Percentiles rank a stretch among this genome's conserved stretches.
These are phyloP conservation scores for Clarireedia homoeocarpa DNA, from an alignment of 2,329 filamentous ascomycete species.

Conservation along the genomic window DNA sequence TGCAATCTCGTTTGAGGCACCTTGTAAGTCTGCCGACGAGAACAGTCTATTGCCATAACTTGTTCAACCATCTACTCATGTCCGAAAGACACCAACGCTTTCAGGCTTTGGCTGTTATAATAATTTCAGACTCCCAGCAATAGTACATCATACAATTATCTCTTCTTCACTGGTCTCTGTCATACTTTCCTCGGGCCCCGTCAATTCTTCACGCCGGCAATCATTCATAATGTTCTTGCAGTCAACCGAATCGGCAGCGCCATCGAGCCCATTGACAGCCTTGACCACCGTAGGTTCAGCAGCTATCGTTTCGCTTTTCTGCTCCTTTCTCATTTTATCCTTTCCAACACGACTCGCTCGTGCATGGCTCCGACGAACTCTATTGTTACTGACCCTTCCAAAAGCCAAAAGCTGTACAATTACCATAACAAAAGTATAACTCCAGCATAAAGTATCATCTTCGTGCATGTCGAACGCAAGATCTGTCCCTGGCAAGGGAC, in stretches of 20 bases:
- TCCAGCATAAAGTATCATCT: constrained; percentile 32
- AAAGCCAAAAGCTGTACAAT: constrained; percentile 31
- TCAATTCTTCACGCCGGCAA: neutral
- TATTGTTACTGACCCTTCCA: constrained; percentile 25
- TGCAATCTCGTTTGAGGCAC: no score
- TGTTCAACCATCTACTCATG: neutral
- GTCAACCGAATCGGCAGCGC: neutral
- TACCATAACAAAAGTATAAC: constrained; percentile 33
- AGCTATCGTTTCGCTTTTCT: neutral
- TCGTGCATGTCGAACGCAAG: constrained; percentile 32
- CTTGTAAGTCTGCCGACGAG: no score
- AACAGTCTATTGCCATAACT: constrained; percentile 2
- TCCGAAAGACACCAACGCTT: neutral
- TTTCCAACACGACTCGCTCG: constrained; percentile 18
- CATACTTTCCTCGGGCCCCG: constrained; percentile 5
- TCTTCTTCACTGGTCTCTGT: constrained; percentile 17
- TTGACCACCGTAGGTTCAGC: neutral
- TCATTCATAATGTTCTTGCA: neutral
- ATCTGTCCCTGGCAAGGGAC: constrained; percentile 25
- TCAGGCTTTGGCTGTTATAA: neutral
- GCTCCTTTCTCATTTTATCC: constrained; percentile 13
- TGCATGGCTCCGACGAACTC: constrained; percentile 17
- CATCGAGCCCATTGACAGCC: neutral
- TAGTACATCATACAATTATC: constrained; percentile 10
- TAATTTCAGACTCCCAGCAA: neutral